Evolutionary conservation across 106 monocot genomes (phyloP), one percentile per base, ranked within the genome.

Genomic region (Phalaenopsis aphrodite): DNA sequence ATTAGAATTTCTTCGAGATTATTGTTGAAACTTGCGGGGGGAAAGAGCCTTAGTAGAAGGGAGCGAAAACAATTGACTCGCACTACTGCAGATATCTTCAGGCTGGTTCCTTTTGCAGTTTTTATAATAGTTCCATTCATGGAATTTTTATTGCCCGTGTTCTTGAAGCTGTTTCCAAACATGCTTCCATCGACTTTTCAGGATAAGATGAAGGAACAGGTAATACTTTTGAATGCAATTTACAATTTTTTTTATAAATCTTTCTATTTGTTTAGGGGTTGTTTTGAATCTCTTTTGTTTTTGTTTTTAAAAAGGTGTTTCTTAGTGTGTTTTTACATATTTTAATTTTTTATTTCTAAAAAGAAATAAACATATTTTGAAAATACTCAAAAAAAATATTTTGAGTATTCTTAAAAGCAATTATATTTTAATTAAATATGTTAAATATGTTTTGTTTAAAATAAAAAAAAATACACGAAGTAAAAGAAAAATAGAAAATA

Each of bases 181-280:
- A 94, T 98, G 97, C 75, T 98, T 41, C 97, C 97, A 21, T 98
- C 97, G 4, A 98, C 97, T 55, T 98, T 98, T 72, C 97, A 98
- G 81, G 97, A 98, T 83, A 98, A 94, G 87, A 89, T 98, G 97
- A 98, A 98, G 84, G 94, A 94, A 84, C 85, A 98, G 97, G 97
- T 98, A 84, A 58, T 39, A 4, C 76, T 48, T 49, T 39, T 47
- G 21, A 49, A 76, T 48, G 48, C 24, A 23, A 42, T 19, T 42
- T 74, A 11, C 7, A 15, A 42, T 19, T 18, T 43, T 69, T 7
- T 43, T 42, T 30, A 30, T 30, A 72, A 5, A 41, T 14, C 42
- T 42, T 72, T 72, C 18, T 42, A 16, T 16, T 41, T 72, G 17
- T 12, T 72, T 15, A 30, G 30, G 37, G 21, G 0, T 38, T 14